Percentiles rank a stretch among this genome's conserved stretches.
These are phyloP conservation scores for Aureobasidium namibiae DNA, from an alignment of 2,329 filamentous ascomycete species.

Conservation along the genomic window DNA sequence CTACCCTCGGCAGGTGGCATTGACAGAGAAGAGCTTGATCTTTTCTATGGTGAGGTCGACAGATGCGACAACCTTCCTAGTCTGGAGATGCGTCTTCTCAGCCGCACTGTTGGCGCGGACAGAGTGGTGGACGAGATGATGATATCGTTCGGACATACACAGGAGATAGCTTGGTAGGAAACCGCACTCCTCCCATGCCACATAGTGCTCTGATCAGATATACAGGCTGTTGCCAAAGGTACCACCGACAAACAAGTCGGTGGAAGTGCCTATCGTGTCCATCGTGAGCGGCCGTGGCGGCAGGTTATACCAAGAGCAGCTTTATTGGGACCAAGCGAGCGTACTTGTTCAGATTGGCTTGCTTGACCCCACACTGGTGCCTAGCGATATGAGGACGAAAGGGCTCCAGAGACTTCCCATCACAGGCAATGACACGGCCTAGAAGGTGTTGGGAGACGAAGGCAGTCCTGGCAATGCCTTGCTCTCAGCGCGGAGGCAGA, in stretches of 20 bases:
- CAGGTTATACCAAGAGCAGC: conserved; percentile 47
- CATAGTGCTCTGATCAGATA: background rate
- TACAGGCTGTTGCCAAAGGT: conserved; percentile 51
- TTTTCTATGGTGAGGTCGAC: conserved; percentile 52
- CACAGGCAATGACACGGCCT: conserved; percentile 32
- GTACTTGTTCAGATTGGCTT: conserved; percentile 50
- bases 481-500: conserved; percentile 26
- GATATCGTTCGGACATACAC: conserved; percentile 47
- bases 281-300: conserved; percentile 47
- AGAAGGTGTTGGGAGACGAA: conserved; percentile 33
- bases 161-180: conserved; percentile 44
- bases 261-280: conserved; percentile 49
- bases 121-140: conserved; percentile 53
- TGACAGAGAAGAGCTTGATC: conserved; percentile 32
- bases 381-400: conserved; percentile 33
- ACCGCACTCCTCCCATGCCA: too few species aligned
- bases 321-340: conserved; percentile 54
- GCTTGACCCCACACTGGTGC: conserved; percentile 46
- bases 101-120: conserved; percentile 48
- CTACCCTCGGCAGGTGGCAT: conserved; percentile 37
- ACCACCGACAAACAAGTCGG: conserved; percentile 45
- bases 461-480: conserved; percentile 34
- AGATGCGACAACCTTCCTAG: conserved; percentile 45
- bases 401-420: conserved; percentile 35
- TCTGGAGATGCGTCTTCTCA: conserved; percentile 46